These are phyloP conservation scores for Triticum monococcum DNA, from an alignment of 176 grass and related monocot species.

Conservation along the genomic window DNA sequence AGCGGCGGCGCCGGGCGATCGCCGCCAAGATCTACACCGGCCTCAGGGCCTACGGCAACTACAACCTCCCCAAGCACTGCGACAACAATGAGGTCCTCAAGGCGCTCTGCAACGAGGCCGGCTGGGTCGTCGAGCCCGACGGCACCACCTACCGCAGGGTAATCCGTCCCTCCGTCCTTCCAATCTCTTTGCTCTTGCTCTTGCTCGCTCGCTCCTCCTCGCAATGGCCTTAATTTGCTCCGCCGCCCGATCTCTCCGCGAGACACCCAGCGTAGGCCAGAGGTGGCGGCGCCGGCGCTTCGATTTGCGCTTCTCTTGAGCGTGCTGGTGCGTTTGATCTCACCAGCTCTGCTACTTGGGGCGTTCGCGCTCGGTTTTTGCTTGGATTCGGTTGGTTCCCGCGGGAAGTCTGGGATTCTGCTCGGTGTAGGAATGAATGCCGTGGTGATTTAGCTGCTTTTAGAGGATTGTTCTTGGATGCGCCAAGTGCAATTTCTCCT, in stretches of 20 bases:
- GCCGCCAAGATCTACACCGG: constrained; percentile 96
- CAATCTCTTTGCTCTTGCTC: not conserved
- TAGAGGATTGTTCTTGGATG: not conserved
- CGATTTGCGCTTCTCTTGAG: constrained; percentile 8
- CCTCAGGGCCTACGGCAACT: constrained; percentile 85
- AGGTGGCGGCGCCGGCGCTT: not conserved
- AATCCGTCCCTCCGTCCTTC: not conserved
- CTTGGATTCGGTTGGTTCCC: not conserved
- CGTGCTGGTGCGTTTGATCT: not conserved
- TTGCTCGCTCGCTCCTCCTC: not conserved
- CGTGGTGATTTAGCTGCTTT: not conserved
- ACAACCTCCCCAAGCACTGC: constrained; percentile 98
- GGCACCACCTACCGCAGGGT: constrained; percentile 98
- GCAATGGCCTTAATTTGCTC: not conserved
- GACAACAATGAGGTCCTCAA: constrained; percentile 99
- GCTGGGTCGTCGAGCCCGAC: constrained; percentile 86
- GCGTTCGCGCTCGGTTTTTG: not conserved
- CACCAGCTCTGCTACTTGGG: not conserved
- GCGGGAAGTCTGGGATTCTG: not conserved
- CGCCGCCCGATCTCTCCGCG: not conserved
- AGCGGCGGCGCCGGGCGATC: constrained; percentile 84
- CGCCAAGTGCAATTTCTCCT: not conserved
- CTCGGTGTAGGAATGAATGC: not conserved
- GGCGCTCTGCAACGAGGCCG: constrained; percentile 97
- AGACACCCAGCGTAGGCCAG: not conserved